Base-by-base conservation (phyloP, 179 eudicot species). In the Silene noctiflora region DNA sequence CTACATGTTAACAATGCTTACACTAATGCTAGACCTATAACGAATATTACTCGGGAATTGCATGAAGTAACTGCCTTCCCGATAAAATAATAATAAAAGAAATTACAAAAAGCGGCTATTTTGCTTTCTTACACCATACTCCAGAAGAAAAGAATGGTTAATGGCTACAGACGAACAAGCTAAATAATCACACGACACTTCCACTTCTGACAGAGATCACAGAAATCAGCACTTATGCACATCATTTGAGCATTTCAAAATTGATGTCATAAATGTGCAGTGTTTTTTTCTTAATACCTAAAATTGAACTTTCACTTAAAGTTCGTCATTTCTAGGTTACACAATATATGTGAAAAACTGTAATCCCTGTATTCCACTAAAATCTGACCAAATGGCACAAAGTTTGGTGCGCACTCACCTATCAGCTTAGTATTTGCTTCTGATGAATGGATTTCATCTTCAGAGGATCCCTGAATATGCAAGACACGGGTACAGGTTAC, bases 391-490 rank as follows among this genome's bases (percentile, higher is more conserved):
- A 62, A 33, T 27, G 60, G 72, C 61, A 39, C 48, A 77, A 29
- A 81, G 25, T 42, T 71, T 74, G 29, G n/a, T 6, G 59, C 33
- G 55, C 69, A 70, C 81, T 75, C 76, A 71, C 80, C 75, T 71
- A 20, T 76, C 61, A 42, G 66, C 5, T 72, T 74, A 77, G 69
- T 73, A 70, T 81, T 87, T 56, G 80, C 87, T 14, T 81, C 69
- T 29, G 77, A 58, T 60, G 86, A 73, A 70, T 20, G 80, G 68
- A 72, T 73, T 67, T 67, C 77, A 48, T 67, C 83, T 69, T 83
- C 83, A 74, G 68, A 68, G 74, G 75, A 63, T 24, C 75, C 85
- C 91, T 84, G 83, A 69, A 76, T 78, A 69, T 76, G 21, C 33
- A 66, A 67, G 53, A 3, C 1, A 67, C 63, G 63, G 62, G 42